Base-by-base conservation (phyloP, 495 filamentous ascomycete species). In the Xylaria cubensis region DNA sequence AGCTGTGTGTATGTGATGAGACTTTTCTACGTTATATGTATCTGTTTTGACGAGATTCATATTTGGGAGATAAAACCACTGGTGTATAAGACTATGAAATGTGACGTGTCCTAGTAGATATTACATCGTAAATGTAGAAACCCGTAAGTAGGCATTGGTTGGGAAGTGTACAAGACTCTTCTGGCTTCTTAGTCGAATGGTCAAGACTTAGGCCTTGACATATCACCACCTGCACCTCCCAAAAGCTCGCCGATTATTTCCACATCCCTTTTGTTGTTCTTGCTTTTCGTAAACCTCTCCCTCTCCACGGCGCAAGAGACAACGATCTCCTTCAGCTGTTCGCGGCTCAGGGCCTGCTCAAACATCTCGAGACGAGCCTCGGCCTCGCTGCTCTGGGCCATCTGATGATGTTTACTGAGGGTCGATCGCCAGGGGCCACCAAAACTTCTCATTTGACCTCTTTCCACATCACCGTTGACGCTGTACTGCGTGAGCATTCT, bases 281-380 rank as follows among this genome's bases (percentile, higher is more conserved):
- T 64, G 19, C 10, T 24, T 39, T 26, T 51, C 44, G 6, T 36
- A 17, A 53, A 42, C 19, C 64, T 67, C 46, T 32, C 21, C 26
- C 48, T 51, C 46, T 67, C 64, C 19, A 67, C 46, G 21, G 39
- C 24, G n/a, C 44, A 53, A 24, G 64, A 51, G 32, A 67, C 26
- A 2, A 67, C 39, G 34, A 67, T 67, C 24, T 67, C 64, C 46
- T 67, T 46, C 15, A 67, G 19, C 29, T 67, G 64, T 26, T 67
- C 64, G 15, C 50, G 64, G 17, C 64, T 41, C 10, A 55, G 34
- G 26, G 46, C 64, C 44, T 55, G 64, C 15, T 26, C 64, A 41
- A 67, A 67, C 26, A 67, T 53, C 29, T 67, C 64, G 15, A 67
- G 26, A 36, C 64, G 34, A 51, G 64, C 64, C 64, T 53, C 64